Percentiles rank a stretch among this genome's conserved stretches.
phyloP scores from a whole-genome alignment of 164 flowering plant species.

The Protea cynaroides region DNA sequence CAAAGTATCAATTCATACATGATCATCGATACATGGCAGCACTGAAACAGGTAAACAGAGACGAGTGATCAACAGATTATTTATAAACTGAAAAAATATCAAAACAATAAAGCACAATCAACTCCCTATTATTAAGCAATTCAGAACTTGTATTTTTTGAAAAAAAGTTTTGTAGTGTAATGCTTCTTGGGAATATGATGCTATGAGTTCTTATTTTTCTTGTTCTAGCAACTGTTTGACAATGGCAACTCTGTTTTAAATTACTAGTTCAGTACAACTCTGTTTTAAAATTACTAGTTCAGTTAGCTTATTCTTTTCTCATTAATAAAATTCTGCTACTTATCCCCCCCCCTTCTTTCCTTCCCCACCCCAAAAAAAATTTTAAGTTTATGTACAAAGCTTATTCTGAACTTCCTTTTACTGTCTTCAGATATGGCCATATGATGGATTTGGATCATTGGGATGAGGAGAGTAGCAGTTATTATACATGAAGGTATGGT shows the following conservation, averaged over 20 bases:
- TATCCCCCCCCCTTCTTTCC: too few species aligned
- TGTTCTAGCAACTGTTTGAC: not conserved
- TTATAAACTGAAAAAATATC: too few species aligned
- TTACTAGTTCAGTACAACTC: not conserved
- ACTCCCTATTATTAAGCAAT: not conserved
- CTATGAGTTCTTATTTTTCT: not conserved
- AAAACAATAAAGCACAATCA: too few species aligned
- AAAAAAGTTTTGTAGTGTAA: not conserved
- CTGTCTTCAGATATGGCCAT: slow-evolving; percentile 45
- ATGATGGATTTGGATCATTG: slow-evolving; percentile 36
- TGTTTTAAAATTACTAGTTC: not conserved
- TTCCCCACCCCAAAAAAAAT: too few species aligned
- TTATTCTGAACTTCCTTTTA: slow-evolving; percentile 1
- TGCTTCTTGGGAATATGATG: not conserved
- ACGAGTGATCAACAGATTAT: too few species aligned
- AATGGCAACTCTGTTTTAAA: too few species aligned
- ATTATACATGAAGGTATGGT: slow-evolving; percentile 5
- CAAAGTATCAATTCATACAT: too few species aligned
- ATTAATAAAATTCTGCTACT: too few species aligned
- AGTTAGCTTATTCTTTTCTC: too few species aligned
- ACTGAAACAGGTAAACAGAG: too few species aligned
- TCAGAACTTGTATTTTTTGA: not conserved
- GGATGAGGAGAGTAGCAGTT: slow-evolving; percentile 9
- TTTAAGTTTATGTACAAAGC: not conserved
- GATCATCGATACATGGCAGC: too few species aligned